Evolutionary conservation across 495 filamentous ascomycete species (phyloP).

Genomic region (Hypomontagnella monticulosa): DNA sequence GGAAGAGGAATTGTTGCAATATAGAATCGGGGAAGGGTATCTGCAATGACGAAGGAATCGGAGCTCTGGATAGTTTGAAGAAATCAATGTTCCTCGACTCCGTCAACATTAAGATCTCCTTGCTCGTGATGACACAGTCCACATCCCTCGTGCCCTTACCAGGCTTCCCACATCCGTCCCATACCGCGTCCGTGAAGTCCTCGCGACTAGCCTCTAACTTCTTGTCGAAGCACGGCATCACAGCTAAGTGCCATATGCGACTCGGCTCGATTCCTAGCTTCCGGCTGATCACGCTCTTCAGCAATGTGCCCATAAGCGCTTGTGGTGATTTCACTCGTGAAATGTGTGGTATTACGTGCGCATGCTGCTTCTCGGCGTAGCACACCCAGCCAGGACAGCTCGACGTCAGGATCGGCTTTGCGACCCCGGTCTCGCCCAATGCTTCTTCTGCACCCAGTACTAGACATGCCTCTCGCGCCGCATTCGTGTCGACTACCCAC

Average conservation of each 20-base stretch:
- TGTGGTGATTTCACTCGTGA: conserved; percentile 94
- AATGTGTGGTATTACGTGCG: conserved; percentile 89
- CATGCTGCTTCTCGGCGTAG: conserved; percentile 97
- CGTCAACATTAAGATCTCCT: conserved; percentile 89
- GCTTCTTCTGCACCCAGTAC: conserved; percentile 85
- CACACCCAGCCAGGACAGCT: conserved; percentile 98
- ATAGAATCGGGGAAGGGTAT: conserved; percentile 72
- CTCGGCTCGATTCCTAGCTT: conserved; percentile 75
- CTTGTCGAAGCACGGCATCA: conserved; percentile 99
- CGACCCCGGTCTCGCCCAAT: conserved; percentile 44
- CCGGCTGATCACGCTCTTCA: conserved; percentile 84
- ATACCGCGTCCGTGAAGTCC: conserved; percentile 85
- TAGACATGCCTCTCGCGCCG: conserved; percentile 77
- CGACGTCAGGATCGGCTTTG: conserved; percentile 83
- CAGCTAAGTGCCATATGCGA: conserved; percentile 89
- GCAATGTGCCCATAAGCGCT: conserved; percentile 84
- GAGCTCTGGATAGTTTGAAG: conserved; percentile 68
- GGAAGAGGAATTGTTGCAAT: conserved; percentile 78
- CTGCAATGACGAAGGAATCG: conserved; percentile 47
- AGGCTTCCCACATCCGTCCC: conserved; percentile 61
- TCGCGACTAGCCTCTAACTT: conserved; percentile 95
- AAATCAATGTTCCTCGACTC: conserved; percentile 79
- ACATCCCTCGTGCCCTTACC: conserved; percentile 79
- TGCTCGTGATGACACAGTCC: conserved; percentile 96
- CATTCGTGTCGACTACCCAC: conserved; percentile 88